Base-by-base conservation (phyloP, 495 filamentous ascomycete species). In the Podospora bellae-mahoneyi region DNA sequence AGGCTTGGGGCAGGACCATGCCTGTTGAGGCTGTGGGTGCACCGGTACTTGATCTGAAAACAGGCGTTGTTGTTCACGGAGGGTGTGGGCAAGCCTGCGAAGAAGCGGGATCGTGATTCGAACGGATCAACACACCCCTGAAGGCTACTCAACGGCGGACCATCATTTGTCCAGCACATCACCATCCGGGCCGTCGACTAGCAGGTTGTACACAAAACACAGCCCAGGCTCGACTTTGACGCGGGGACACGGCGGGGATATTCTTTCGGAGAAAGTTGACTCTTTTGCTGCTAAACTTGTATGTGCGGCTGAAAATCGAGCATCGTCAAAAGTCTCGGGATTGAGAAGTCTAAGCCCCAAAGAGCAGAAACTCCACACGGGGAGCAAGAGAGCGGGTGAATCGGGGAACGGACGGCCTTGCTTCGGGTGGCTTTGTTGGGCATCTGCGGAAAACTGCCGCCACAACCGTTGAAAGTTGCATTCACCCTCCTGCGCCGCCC, bases 281-380 rank as follows among this genome's bases (percentile, higher is more conserved):
- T 19, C 63, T 64, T 57, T 34, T 65, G 56, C 19, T 71, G 62
- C 69, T 68, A 71, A 65, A 71, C 62, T 65, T 71, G 64, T 48
- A 3, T 13, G n/a, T 71, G 66, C 69, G 69, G 69, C 69, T 71
- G 69, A 65, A 66, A 48, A 30, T 53, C 30, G 26, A n/a, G 64
- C 56, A 58, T 28, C 16, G 55, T 23, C 23, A 20, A 23, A 48
- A 34, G 28, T 63, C 34, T 63, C 61, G 27, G 61, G 30, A 13
- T 63, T 34, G 27, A 30, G 34, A 39, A 15, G 61, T 63, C 61
- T 63, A 63, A 63, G 61, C 61, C 61, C 19, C 61, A 39, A 39
- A n/a, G 30, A 20, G 16, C 23, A 61, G 16, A 28, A 18, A 61
- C 19, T 20, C 20, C 32, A 48, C n/a, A 0, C 0, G 9, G 5